phyloP scores from a whole-genome alignment of 2,329 filamentous ascomycete genomes.

The Dactylellina sp. region DNA sequence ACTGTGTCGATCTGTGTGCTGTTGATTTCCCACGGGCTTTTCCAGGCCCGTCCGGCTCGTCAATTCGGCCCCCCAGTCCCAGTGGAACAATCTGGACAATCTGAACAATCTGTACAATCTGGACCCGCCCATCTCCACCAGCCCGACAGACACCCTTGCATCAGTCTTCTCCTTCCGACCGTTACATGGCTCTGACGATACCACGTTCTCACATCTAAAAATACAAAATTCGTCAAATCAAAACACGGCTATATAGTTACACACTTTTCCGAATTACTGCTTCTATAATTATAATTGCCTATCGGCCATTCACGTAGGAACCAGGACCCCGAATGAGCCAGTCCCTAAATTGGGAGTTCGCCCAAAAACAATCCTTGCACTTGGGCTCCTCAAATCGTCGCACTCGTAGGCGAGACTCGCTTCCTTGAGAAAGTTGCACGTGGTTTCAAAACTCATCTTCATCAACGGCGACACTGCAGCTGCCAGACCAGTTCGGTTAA shows the following conservation, averaged over 20 bases:
- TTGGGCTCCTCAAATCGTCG: conserved; percentile 87
- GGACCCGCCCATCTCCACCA: conserved; percentile 10
- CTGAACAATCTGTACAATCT: conserved; percentile 1
- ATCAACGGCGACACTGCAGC: conserved; percentile 90
- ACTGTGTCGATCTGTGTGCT: conserved; percentile 32
- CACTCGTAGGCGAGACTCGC: conserved; percentile 89
- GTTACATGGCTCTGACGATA: conserved; percentile 11
- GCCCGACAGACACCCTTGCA: neutral
- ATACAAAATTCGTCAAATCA: neutral
- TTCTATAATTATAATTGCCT: neutral
- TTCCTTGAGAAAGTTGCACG: conserved; percentile 90
- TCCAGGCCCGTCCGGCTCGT: neutral
- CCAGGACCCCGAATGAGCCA: conserved; percentile 65
- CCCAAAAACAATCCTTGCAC: conserved; percentile 88
- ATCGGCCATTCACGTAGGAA: conserved; percentile 23
- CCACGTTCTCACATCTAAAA: conserved; percentile 4
- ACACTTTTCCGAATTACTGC: no score
- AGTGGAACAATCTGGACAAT: no score
- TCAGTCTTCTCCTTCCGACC: conserved; percentile 1
- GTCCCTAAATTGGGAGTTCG: conserved; percentile 85
- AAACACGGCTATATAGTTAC: no score
- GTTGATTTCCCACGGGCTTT: conserved; percentile 13
- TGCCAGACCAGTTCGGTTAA: conserved; percentile 88
- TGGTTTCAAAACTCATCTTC: conserved; percentile 99
- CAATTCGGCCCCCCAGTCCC: neutral